Conservation (phyloP, 1,284 basidiomycete genomes). For the Meripilus lineatus region DNA sequence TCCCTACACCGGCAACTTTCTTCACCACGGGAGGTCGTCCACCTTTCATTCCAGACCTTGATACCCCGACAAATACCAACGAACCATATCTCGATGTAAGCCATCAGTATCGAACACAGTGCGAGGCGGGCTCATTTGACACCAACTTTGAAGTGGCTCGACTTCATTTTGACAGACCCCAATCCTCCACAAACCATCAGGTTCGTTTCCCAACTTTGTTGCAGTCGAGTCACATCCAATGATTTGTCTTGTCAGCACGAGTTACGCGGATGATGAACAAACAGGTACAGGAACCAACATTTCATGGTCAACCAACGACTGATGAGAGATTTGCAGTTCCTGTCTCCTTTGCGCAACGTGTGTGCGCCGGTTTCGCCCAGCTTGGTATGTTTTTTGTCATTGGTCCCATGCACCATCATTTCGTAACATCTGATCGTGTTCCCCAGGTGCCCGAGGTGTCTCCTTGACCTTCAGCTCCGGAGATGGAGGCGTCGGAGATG, state of each 20-base stretch:
- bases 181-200: slow-evolving; percentile 53
- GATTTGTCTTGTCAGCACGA: slow-evolving; percentile 29
- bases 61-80: slow-evolving; percentile 41
- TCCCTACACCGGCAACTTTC: slow-evolving; percentile 44
- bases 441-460: slow-evolving; percentile 49
- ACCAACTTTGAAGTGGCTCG: slow-evolving; percentile 52
- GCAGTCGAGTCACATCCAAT: background rate
- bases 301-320: too few species aligned
- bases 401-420: too few species aligned
- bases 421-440: slow-evolving; percentile 7
- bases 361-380: slow-evolving; percentile 61
- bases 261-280: slow-evolving; percentile 68
- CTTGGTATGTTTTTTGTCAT: slow-evolving; percentile 35
- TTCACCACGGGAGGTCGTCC: slow-evolving; percentile 59
- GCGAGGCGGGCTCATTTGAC: too few species aligned
- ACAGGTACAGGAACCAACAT: too few species aligned
- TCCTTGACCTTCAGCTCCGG: slow-evolving; percentile 62
- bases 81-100: slow-evolving; percentile 59
- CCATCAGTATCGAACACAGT: too few species aligned
- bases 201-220: background rate
- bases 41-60: slow-evolving; percentile 50
- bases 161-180: slow-evolving; percentile 34
- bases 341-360: slow-evolving; percentile 50
- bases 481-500: slow-evolving; percentile 68
- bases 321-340: too few species aligned